A percentile compares a stretch with the other conserved stretches of the same genome.
phyloP scores from a whole-genome alignment of 2,329 filamentous ascomycete genomes.

The Davidsoniella australis region DNA sequence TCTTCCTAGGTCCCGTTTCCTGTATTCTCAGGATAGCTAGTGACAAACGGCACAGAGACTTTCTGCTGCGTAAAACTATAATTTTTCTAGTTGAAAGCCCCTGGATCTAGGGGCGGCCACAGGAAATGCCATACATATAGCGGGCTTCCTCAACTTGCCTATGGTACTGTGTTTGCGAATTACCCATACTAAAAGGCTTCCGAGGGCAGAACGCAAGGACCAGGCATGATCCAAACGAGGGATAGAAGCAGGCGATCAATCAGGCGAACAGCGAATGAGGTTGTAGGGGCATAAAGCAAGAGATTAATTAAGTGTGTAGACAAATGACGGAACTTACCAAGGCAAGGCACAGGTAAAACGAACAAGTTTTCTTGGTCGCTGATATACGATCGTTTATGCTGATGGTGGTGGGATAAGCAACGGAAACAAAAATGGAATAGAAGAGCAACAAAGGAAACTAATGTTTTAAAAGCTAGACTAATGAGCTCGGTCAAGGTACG shows the following conservation, averaged over 20 bases:
- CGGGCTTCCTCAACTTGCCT: neutral
- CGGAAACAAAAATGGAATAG: too few species aligned
- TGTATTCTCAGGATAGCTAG: neutral
- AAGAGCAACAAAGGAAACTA: too few species aligned
- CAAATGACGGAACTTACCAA: neutral
- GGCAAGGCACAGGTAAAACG: neutral
- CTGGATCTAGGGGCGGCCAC: slow-evolving; percentile 2
- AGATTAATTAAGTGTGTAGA: neutral
- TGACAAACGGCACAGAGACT: too few species aligned
- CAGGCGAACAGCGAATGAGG: neutral
- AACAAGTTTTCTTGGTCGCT: too few species aligned
- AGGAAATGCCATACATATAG: neutral
- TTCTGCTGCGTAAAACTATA: too few species aligned
- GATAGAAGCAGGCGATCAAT: neutral
- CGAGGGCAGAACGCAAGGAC: neutral
- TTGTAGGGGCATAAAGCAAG: neutral
- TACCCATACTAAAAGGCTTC: neutral
- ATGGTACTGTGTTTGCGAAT: neutral
- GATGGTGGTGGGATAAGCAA: too few species aligned
- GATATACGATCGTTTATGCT: too few species aligned
- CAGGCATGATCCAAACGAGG: neutral
- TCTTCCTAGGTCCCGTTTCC: neutral
- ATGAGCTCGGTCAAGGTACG: too few species aligned
- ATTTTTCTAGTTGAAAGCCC: neutral
- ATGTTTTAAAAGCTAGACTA: too few species aligned